Base-by-base conservation (phyloP, 495 filamentous ascomycete species). In the Aspergillus saccharolyticus region DNA sequence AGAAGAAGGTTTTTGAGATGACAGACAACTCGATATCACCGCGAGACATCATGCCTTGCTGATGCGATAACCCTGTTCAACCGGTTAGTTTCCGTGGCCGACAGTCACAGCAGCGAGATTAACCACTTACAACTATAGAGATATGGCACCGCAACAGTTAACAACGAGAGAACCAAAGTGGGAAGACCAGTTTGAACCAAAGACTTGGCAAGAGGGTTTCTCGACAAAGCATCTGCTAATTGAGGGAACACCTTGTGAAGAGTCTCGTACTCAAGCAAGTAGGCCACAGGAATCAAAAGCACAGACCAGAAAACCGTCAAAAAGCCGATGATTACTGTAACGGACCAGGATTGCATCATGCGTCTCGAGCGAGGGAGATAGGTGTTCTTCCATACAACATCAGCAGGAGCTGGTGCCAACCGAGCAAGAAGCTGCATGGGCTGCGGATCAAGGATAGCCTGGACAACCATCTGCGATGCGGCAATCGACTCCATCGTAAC, bases 1-100 rank as follows among this genome's bases (percentile, higher is more conserved):
- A 99, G 80, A 97, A 97, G 74, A 97, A 99, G 67, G 97, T 99
- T 77, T 99, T 99, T 55, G 90, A 96, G 67, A 97, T 91, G 43
- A 91, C 78, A 8, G 93, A 97, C 10, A 97, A 81, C 65, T 97
- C 95, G n/a, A 97, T 83, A 56, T 99, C 95, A 21, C 88, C 89
- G 62, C 89, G 89, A 0, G 94, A 97, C 52, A 94, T 87, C 87
- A 96, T 91, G 56, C 94, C 94, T 77, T 99, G 94, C 22, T 82
- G 78, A 66, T 88, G 88, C 1, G 93, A 90, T 19, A 97, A 82
- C 79, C 80, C 83, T 85, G 54, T 2, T 1, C 21, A 17, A 28
- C 14, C 8, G 46, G 30, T 54, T 33, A 63, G 24, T 39, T 18
- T 39, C 20, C 47, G 39, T 17, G 1, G 44, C 43, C 2, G 6